Percentiles rank a stretch among this genome's conserved stretches.
Evolutionary conservation across 371 early-diverging fungal genomes (phyloP).

Genomic region (Rhizomucor miehei): DNA sequence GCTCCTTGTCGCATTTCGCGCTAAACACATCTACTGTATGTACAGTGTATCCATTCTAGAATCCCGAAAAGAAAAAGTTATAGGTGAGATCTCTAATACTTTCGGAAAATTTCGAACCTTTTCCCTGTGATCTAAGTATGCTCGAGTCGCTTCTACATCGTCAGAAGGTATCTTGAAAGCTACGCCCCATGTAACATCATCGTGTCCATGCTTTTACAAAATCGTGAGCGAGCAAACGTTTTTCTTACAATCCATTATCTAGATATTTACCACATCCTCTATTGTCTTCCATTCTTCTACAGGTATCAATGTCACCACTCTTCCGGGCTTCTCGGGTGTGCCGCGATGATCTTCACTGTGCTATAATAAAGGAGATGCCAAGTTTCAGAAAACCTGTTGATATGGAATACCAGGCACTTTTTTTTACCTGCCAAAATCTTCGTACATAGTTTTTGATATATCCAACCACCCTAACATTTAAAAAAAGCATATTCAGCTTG

Average conservation of each 20-base stretch:
- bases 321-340: slow-evolving; percentile 77
- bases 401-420: too few species aligned
- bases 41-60: slow-evolving; percentile 71
- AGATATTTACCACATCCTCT: slow-evolving; percentile 32
- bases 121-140: slow-evolving; percentile 57
- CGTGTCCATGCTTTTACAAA: slow-evolving; percentile 49
- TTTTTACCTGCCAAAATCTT: slow-evolving; percentile 83
- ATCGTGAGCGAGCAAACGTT: neutral
- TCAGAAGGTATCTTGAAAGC: slow-evolving; percentile 66
- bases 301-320: slow-evolving; percentile 88
- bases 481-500: too few species aligned
- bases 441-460: slow-evolving; percentile 79
- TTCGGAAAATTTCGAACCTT: slow-evolving; percentile 47
- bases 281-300: slow-evolving; percentile 57
- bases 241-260: neutral
- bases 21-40: slow-evolving; percentile 71
- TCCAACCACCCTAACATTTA: slow-evolving; percentile 53
- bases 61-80: too few species aligned
- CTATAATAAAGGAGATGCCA: slow-evolving; percentile 16
- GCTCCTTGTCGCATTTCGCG: slow-evolving; percentile 31
- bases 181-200: slow-evolving; percentile 81
- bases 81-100: neutral
- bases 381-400: neutral
- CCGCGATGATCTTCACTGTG: slow-evolving; percentile 92
- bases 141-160: slow-evolving; percentile 20